Evolutionary conservation across 169 alveolate species (phyloP), one percentile per base, ranked within the genome.

Genomic region (Fabrea salina): DNA sequence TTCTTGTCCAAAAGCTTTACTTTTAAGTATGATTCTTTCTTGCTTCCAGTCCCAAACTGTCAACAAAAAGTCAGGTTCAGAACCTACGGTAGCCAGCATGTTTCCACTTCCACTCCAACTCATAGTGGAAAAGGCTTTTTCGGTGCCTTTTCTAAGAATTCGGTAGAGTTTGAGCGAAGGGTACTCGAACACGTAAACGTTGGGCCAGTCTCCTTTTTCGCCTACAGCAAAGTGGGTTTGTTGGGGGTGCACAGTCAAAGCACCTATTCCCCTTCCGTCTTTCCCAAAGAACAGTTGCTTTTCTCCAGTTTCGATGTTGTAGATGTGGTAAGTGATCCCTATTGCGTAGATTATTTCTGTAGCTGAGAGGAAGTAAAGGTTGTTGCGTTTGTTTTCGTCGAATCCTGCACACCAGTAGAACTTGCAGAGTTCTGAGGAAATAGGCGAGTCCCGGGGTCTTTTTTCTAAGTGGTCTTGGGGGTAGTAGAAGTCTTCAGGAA

Each of bases 1-100:
- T 81, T 95, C 98, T 67, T 95, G 93, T 5, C 96, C 91, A 79
- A 93, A 93, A 2, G 98, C 98, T 78, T 95, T 95, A 33, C 96
- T 93, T 67, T 93, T 93, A 47, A 95, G 83, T 47, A 94, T 82
- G 16, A 93, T 92, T 58, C 85, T 85, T 76, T 95, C 94, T 47
- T 83, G 57, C 35, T 67, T 83, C 98, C 98, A 93, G 78, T 95
- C 94, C 98, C 98, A 95, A 0, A 93, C 92, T 1, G 96, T 91
- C 49, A 95, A 79, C 75, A 93, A 81, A 83, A 88, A 95, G 83
- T 95, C 98, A 1, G 98, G 97, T 27, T 78, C 82, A 33, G 92
- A 88, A 25, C 98, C 98, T 19, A 93, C 93, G 8, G 72, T 72
- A 58, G 83, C 84, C 27, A 47, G 22, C 40, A 40, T 51, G 5